phyloP scores from a whole-genome alignment of 805 yeast genomes.

The Schizosaccharomyces osmophilus region DNA sequence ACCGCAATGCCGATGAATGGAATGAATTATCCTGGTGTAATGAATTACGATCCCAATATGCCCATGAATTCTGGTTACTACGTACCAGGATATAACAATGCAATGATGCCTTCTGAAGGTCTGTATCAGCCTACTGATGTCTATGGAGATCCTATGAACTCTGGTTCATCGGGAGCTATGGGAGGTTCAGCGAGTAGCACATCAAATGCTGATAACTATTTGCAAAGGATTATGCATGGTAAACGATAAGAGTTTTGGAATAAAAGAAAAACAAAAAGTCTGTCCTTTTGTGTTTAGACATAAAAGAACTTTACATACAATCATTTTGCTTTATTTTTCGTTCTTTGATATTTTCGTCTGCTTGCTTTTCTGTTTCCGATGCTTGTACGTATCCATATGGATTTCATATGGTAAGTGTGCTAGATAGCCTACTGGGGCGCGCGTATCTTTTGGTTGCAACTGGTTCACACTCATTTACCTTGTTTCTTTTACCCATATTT shows the following conservation, averaged over 20 bases:
- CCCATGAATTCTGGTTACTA: neutral
- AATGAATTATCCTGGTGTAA: neutral
- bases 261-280: too few relatives aligned
- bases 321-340: too few relatives aligned
- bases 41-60: neutral
- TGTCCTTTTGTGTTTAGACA: too few relatives aligned
- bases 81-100: neutral
- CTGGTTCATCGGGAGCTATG: neutral
- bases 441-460: too few relatives aligned
- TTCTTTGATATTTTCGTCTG: too few relatives aligned
- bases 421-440: too few relatives aligned
- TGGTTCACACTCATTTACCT: too few relatives aligned
- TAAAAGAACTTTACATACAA: too few relatives aligned
- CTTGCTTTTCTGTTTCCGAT: too few relatives aligned
- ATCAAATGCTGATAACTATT: neutral
- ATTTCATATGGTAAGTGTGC: too few relatives aligned
- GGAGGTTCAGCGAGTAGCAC: neutral
- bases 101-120: neutral
- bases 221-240: neutral
- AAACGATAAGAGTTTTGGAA: neutral
- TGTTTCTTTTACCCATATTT: too few relatives aligned
- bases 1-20: neutral
- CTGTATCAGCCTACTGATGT: neutral
- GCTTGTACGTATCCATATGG: too few relatives aligned
- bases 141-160: neutral